phyloP scores from a whole-genome alignment of 2,329 filamentous ascomycete genomes.

The Paecilomyces formosus region DNA sequence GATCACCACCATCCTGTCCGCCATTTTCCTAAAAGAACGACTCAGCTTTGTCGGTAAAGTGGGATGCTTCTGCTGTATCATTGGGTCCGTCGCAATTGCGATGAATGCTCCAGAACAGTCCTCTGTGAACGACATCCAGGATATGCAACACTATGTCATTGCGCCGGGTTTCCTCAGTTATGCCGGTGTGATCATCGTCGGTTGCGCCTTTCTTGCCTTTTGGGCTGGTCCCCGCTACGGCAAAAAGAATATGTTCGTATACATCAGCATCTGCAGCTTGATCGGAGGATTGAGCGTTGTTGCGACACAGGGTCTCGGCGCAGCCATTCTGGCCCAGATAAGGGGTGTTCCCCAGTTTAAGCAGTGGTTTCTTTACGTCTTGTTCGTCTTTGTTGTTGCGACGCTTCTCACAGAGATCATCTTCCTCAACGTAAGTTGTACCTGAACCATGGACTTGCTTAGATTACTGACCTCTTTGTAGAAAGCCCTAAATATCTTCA shows the following conservation, averaged over 20 bases:
- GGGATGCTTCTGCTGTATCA: constrained; percentile 88
- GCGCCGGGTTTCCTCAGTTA: constrained; percentile 80
- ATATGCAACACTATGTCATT: constrained; percentile 85
- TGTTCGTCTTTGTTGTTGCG: constrained; percentile 82
- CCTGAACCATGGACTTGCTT: neutral
- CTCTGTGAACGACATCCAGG: constrained; percentile 77
- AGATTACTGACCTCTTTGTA: constrained; percentile 31
- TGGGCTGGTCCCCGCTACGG: constrained; percentile 83
- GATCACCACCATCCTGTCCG: constrained; percentile 80
- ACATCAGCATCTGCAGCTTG: constrained; percentile 92
- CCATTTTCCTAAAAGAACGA: constrained; percentile 92
- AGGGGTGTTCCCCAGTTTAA: constrained; percentile 83
- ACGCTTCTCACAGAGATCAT: constrained; percentile 91
- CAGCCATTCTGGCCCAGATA: constrained; percentile 82
- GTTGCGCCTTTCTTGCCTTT: constrained; percentile 62
- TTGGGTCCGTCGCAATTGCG: constrained; percentile 88
- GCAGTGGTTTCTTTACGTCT: constrained; percentile 91
- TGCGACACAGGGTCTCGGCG: constrained; percentile 83
- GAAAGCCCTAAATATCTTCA: constrained; percentile 98
- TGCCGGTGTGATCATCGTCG: constrained; percentile 72
- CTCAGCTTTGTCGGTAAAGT: constrained; percentile 95
- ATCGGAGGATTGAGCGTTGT: constrained; percentile 92
- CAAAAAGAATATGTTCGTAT: constrained; percentile 96
- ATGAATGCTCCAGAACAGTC: constrained; percentile 85
- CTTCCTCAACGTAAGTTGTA: constrained; percentile 77